Base-by-base conservation (phyloP, 257 asterid genomes). In the Scutellaria baicalensis region DNA sequence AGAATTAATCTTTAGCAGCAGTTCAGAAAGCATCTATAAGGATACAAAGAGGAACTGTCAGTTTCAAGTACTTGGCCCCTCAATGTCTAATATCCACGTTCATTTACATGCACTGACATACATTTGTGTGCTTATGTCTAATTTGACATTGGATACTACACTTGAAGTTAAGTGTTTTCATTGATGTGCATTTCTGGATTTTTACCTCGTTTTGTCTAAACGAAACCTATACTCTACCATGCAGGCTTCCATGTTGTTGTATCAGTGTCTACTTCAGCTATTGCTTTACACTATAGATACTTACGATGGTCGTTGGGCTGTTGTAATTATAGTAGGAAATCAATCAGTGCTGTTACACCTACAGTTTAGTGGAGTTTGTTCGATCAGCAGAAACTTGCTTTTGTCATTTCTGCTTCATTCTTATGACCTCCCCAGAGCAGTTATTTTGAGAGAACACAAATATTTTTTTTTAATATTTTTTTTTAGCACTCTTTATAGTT, bases 391-490 rank as follows among this genome's bases (percentile, higher is more conserved):
- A 66, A 47, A 73, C 11, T 33, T 43, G 13, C 74, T 81, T 83
- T 81, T 61, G 62, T 50, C 51, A 76, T 77, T 81, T 84, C 86
- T 87, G 88, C 82, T 69, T 68, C 64, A 14, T 70, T 33, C 17
- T 71, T 69, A 16, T 74, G 54, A 38, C 59, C 80, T 59, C 52
- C 74, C 67, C 9, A 31, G 20, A 68, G 45, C 74, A 56, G 47
- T 67, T 56, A 43, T 43, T 44, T 56, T 33, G 48, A 70, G 56
- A 63, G 68, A 48, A 58, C 35, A 35, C 5, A 59, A 39, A 18
- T n/a, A 39, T 18, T 27, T 27, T 14, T 77, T 65, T 59, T n/a
- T n/a, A n/a, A n/a, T n/a, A n/a, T n/a, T n/a, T 40, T 23, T 36
- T 73, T 64, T 35, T 73, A 10, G 6, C 38, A 52, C 61, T 66